These are phyloP conservation scores for Funneliformis geosporum DNA, from an alignment of 192 early-diverging fungal species.

Conservation along the genomic window DNA sequence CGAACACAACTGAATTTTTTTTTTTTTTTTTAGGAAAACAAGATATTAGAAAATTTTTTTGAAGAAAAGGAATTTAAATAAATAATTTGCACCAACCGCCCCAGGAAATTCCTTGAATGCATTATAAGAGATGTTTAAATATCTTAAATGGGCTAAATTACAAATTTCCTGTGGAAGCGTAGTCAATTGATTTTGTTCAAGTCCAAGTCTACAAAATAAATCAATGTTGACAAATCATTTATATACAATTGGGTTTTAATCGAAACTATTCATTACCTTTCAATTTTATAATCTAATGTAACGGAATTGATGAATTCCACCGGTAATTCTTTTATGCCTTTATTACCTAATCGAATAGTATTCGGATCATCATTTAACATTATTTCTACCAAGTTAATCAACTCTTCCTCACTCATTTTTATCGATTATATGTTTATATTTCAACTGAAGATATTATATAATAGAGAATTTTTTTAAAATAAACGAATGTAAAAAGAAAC, in stretches of 20 bases:
- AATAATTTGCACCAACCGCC: slow-evolving; percentile 33
- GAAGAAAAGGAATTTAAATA: no score
- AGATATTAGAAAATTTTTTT: neutral
- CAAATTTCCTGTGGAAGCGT: slow-evolving; percentile 42
- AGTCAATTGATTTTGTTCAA: slow-evolving; percentile 31
- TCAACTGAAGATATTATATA: no score
- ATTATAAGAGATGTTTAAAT: slow-evolving; percentile 44
- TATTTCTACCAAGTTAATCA: no score
- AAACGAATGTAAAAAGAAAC: no score
- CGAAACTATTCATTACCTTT: slow-evolving; percentile 6
- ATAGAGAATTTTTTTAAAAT: no score
- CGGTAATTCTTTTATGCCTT: neutral
- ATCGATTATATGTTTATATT: no score
- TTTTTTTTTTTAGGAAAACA: neutral
- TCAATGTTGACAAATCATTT: neutral
- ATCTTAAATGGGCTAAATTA: slow-evolving; percentile 43
- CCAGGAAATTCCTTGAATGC: slow-evolving; percentile 43
- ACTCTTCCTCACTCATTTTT: no score
- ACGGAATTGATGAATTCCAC: slow-evolving; percentile 1
- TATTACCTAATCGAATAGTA: neutral
- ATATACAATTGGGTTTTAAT: neutral
- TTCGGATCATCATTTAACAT: neutral
- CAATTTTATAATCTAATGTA: slow-evolving; percentile 11
- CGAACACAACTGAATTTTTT: slow-evolving; percentile 38
- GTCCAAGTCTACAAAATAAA: slow-evolving; percentile 14